Percentiles rank a stretch among this genome's conserved stretches.
Evolutionary conservation across 441 rosid genomes (phyloP).

Genomic region (Adansonia rubrostipa): DNA sequence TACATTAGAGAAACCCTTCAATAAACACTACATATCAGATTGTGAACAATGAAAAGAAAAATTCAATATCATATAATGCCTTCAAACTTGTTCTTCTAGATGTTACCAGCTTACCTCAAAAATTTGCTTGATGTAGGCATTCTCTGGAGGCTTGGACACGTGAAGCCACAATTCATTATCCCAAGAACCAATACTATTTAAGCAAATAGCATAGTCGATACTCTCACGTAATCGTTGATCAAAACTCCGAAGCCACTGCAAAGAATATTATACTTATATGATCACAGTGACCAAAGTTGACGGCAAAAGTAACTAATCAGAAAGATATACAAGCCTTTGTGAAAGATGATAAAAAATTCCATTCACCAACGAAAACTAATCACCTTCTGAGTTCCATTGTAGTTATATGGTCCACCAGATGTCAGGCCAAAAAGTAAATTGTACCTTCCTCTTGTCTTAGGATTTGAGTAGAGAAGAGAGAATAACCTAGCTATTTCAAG

Average conservation of each 20-base stretch:
- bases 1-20: constrained; percentile 82
- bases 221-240: constrained; percentile 97
- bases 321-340: constrained; percentile 10
- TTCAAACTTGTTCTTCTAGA: constrained; percentile 16
- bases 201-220: constrained; percentile 95
- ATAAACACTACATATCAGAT: constrained; percentile 32
- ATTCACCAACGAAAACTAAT: constrained; percentile 30
- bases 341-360: constrained; percentile 19
- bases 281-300: constrained; percentile 13
- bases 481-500: constrained; percentile 96
- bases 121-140: constrained; percentile 86
- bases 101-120: constrained; percentile 63
- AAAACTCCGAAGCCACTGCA: constrained; percentile 96
- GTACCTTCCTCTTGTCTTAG: constrained; percentile 94
- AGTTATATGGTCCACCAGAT: constrained; percentile 96
- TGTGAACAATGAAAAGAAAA: constrained; percentile 30
- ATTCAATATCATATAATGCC: constrained; percentile 16
- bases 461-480: constrained; percentile 87
- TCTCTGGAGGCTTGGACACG: constrained; percentile 96
- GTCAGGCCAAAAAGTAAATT: constrained; percentile 93
- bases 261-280: constrained; percentile 28
- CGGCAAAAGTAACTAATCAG: neutral
- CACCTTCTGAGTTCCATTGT: constrained; percentile 96
- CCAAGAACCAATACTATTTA: constrained; percentile 92
- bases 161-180: constrained; percentile 71